Conservation (phyloP, 768 basidiomycete species). For the Mycena chlorophos region DNA sequence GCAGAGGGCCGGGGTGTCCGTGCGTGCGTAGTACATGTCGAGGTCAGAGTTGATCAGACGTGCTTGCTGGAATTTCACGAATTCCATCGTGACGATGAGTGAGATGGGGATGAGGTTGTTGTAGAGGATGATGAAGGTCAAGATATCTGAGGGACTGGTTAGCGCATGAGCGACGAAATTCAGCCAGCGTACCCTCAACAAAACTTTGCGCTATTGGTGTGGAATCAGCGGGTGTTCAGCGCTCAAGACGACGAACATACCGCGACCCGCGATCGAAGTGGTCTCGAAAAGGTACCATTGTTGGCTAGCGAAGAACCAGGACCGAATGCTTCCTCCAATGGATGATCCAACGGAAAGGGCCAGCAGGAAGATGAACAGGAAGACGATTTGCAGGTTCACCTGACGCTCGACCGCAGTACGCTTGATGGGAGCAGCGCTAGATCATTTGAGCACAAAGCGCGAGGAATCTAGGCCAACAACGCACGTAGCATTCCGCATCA, state of each 20-base stretch:
- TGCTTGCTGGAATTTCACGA: slow-evolving; percentile 98
- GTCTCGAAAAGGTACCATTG: slow-evolving; percentile 90
- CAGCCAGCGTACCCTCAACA: slow-evolving; percentile 64
- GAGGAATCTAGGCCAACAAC: slow-evolving; percentile 30
- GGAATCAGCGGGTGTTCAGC: slow-evolving; percentile 2
- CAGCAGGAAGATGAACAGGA: slow-evolving; percentile 85
- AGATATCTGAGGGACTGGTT: slow-evolving; percentile 64
- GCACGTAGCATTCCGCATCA: slow-evolving; percentile 98
- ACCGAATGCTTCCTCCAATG: slow-evolving; percentile 86
- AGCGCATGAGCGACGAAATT: slow-evolving; percentile 3
- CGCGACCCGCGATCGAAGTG: slow-evolving; percentile 59
- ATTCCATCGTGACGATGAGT: slow-evolving; percentile 98
- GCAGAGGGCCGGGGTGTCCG: slow-evolving; percentile 95
- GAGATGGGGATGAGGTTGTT: slow-evolving; percentile 99
- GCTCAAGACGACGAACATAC: slow-evolving; percentile 37
- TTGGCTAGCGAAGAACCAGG: slow-evolving; percentile 82
- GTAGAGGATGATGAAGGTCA: slow-evolving; percentile 98
- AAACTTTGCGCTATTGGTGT: slow-evolving; percentile 63
- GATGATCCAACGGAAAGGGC: slow-evolving; percentile 89
- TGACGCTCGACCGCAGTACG: slow-evolving; percentile 93
- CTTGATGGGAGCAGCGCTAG: slow-evolving; percentile 93
- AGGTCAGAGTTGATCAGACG: slow-evolving; percentile 95
- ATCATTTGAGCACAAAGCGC: neutral
- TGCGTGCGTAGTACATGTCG: slow-evolving; percentile 96
- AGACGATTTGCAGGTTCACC: slow-evolving; percentile 95